Conservation (phyloP, 352 stramenopile species). For the Phytophthora rubi region DNA sequence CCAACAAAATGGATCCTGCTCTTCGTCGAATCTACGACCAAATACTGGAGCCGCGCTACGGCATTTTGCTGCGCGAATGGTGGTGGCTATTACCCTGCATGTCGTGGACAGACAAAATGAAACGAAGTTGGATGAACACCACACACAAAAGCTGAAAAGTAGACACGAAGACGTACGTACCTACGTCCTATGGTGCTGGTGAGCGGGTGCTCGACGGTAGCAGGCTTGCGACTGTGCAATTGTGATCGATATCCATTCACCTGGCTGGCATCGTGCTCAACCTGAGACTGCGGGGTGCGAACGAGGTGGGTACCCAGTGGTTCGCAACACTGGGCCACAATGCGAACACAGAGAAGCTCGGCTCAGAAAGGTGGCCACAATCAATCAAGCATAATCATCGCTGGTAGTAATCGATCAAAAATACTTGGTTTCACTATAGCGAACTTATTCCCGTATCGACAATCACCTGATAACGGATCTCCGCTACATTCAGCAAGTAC, state of each 20-base stretch:
- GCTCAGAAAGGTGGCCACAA: constrained; percentile 1
- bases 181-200: not conserved
- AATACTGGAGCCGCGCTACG: constrained; percentile 98
- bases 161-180: not conserved
- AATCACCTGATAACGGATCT: not conserved
- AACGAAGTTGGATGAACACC: not conserved
- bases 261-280: not conserved
- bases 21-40: constrained; percentile 97
- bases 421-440: constrained; percentile 14
- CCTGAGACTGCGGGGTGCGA: not conserved
- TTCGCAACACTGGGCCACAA: too few species aligned
- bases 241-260: too few species aligned
- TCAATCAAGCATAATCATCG: constrained; percentile 1
- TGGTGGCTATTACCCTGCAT: constrained; percentile 64
- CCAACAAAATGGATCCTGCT: constrained; percentile 99
- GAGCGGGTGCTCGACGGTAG: too few species aligned
- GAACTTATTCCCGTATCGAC: not conserved
- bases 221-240: too few species aligned
- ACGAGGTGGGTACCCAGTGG: not conserved
- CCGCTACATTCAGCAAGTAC: constrained; percentile 3
- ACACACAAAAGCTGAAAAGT: not conserved
- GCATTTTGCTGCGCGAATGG: constrained; percentile 98
- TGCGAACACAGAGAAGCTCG: constrained; percentile 1
- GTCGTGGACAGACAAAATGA: not conserved
- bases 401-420: not conserved